Evolutionary conservation across 768 basidiomycete genomes (phyloP).

Genomic region (Leucocoprinus leucothites): DNA sequence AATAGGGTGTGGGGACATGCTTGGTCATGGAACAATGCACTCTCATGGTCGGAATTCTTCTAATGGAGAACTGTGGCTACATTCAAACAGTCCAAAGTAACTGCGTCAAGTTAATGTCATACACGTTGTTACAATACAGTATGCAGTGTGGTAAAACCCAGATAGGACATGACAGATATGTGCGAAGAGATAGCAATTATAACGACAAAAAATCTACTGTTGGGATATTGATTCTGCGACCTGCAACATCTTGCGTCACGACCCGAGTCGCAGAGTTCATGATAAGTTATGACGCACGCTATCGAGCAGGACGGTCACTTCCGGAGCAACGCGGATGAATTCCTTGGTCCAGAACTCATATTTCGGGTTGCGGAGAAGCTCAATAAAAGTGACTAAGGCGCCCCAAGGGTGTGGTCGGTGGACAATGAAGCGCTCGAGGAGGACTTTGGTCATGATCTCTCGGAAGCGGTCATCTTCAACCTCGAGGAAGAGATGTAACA

Average conservation of each 20-base stretch:
- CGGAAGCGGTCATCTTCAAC: conserved; percentile 73
- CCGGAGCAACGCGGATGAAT: conserved; percentile 80
- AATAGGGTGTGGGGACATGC: conserved; percentile 24
- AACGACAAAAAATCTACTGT: conserved; percentile 65
- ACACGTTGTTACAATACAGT: conserved; percentile 86
- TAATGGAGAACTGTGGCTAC: conserved; percentile 6
- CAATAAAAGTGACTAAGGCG: conserved; percentile 89
- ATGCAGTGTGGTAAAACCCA: conserved; percentile 60
- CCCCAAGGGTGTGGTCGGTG: conserved; percentile 98
- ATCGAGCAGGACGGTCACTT: conserved; percentile 82
- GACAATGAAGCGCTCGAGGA: conserved; percentile 91
- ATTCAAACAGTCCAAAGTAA: not conserved
- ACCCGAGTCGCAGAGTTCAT: conserved; percentile 7
- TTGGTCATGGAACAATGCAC: conserved; percentile 27
- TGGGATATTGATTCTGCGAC: conserved; percentile 78
- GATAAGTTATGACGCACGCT: conserved; percentile 51
- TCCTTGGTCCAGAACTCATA: conserved; percentile 91
- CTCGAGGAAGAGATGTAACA: conserved; percentile 85
- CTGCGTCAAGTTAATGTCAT: conserved; percentile 12
- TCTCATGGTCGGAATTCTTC: conserved; percentile 13
- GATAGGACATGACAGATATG: conserved; percentile 67
- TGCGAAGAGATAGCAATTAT: conserved; percentile 71
- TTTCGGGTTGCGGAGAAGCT: conserved; percentile 85
- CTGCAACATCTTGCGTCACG: conserved; percentile 33
- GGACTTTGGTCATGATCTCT: conserved; percentile 83